Evolutionary conservation across 2,329 filamentous ascomycete species (phyloP).

Genomic region (Pestalotiopsis sp.): DNA sequence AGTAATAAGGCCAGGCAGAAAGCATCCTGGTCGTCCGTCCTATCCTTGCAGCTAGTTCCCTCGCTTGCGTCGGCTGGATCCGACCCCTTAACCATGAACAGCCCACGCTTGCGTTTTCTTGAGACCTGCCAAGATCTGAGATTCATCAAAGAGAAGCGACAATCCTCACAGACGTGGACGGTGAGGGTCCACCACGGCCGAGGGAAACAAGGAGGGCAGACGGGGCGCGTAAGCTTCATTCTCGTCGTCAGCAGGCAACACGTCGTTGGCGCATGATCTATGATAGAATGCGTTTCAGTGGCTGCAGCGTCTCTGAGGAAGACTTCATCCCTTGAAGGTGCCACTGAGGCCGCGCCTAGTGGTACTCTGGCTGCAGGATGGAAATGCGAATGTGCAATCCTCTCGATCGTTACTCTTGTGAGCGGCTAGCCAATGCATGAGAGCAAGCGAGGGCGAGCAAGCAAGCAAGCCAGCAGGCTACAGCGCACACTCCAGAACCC

Average conservation of each 20-base stretch:
- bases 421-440: background rate
- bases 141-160: background rate
- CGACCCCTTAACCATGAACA: slow-evolving; percentile 5
- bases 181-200: background rate
- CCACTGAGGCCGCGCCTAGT: too few species aligned
- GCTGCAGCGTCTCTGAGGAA: background rate
- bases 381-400: background rate
- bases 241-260: background rate
- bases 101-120: background rate
- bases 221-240: background rate
- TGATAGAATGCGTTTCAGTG: background rate
- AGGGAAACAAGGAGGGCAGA: background rate
- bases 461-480: background rate
- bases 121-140: slow-evolving; percentile 3
- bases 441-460: background rate
- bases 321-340: background rate
- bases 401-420: background rate
- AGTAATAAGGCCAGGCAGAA: too few species aligned
- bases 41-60: background rate
- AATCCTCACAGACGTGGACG: background rate
- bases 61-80: slow-evolving; percentile 1
- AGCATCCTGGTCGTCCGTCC: background rate
- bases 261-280: background rate
- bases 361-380: background rate
- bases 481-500: background rate